Conservation (phyloP, 768 basidiomycete genomes). For the Psilocybe cubensis region DNA sequence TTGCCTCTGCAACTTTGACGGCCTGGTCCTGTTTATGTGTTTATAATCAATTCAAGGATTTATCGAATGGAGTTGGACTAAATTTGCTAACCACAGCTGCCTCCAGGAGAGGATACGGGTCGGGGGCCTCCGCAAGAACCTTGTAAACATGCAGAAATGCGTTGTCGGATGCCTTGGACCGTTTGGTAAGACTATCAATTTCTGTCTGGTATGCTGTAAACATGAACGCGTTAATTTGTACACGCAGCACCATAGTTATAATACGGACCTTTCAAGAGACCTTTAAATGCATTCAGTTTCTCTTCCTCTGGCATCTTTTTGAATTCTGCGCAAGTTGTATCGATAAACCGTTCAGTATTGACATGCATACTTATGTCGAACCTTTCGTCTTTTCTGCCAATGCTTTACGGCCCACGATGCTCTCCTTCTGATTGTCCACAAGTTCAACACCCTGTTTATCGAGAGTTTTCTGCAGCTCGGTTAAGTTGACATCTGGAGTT, state of each 20-base stretch:
- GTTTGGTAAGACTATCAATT: slow-evolving; percentile 93
- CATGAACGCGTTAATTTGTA: slow-evolving; percentile 1
- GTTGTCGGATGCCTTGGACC: slow-evolving; percentile 91
- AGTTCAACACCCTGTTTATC: slow-evolving; percentile 93
- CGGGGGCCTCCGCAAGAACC: slow-evolving; percentile 93
- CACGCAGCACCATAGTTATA: neutral
- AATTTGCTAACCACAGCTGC: slow-evolving; percentile 72
- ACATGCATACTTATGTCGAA: slow-evolving; percentile 28
- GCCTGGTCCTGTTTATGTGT: slow-evolving; percentile 77
- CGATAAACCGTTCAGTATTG: neutral
- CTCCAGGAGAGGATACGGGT: slow-evolving; percentile 96
- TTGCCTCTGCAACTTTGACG: slow-evolving; percentile 84
- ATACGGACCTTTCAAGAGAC: slow-evolving; percentile 77
- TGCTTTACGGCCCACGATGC: slow-evolving; percentile 89
- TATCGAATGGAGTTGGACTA: neutral
- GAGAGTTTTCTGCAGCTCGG: slow-evolving; percentile 90
- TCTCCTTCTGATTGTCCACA: slow-evolving; percentile 99
- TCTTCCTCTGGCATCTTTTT: slow-evolving; percentile 92
- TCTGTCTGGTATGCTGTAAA: slow-evolving; percentile 89
- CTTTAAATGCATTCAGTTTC: slow-evolving; percentile 87
- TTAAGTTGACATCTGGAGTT: slow-evolving; percentile 76
- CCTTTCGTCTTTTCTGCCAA: slow-evolving; percentile 97
- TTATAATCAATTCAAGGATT: neutral
- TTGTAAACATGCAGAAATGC: slow-evolving; percentile 98
- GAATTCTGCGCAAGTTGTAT: slow-evolving; percentile 68